A percentile compares a stretch with the other conserved stretches of the same genome.
These are phyloP conservation scores for Prunus yedoensis DNA, from an alignment of 331 rosid genomes.

Conservation along the genomic window DNA sequence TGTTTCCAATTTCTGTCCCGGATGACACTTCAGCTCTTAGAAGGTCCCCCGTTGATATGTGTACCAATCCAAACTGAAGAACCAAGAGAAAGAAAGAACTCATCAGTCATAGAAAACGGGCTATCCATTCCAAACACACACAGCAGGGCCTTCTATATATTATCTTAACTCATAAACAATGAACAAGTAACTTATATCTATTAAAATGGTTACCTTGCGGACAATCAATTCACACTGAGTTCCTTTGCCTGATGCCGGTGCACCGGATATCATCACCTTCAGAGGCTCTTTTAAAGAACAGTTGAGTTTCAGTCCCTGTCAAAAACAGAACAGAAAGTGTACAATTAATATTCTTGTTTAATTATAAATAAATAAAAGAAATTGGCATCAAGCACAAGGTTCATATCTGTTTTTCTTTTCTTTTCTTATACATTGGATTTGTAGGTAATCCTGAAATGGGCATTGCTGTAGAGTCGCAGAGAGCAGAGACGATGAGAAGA, in stretches of 20 bases:
- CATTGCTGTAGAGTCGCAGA: constrained; percentile 23
- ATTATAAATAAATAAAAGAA: background rate
- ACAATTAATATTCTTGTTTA: background rate
- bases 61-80: constrained; percentile 86
- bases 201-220: constrained; percentile 40
- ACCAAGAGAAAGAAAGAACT: constrained; percentile 21
- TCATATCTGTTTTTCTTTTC: background rate
- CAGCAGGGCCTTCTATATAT: background rate
- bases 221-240: constrained; percentile 92
- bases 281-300: constrained; percentile 63
- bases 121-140: background rate
- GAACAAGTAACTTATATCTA: background rate
- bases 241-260: constrained; percentile 97
- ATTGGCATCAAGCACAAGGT: background rate
- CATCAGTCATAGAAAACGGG: constrained; percentile 4
- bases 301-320: constrained; percentile 48
- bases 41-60: constrained; percentile 92
- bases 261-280: constrained; percentile 94
- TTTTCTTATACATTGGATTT: constrained; percentile 43
- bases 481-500: constrained; percentile 47
- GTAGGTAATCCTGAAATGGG: constrained; percentile 30
- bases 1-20: constrained; percentile 82
- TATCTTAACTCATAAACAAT: background rate
- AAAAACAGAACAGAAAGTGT: constrained; percentile 16
- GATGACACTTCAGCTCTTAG: constrained; percentile 83